Percentiles rank a stretch among this genome's conserved stretches.
Conservation (phyloP, 2,329 filamentous ascomycete species). For the Epichloe glyceriae region DNA sequence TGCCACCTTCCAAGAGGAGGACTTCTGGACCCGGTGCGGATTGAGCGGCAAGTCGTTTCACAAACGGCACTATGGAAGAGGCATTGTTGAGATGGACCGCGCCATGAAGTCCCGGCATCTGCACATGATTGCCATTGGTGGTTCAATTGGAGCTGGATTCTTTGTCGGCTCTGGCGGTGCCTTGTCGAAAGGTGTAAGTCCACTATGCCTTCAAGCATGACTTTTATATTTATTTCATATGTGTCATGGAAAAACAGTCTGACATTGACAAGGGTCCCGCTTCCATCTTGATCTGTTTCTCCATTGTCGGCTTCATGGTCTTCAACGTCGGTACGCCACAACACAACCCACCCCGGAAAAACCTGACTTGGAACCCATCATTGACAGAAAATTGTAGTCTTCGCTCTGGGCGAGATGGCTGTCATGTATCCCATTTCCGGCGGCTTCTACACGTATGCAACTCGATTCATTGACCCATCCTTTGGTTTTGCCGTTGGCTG, state of each 20-base stretch:
- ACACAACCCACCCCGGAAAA: background rate
- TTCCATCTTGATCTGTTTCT: constrained; percentile 35
- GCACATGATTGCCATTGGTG: constrained; percentile 51
- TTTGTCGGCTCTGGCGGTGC: constrained; percentile 47
- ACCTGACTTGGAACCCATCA: background rate
- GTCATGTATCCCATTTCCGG: constrained; percentile 50
- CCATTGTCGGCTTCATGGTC: constrained; percentile 46
- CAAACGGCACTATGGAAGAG: constrained; percentile 18
- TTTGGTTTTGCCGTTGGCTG: constrained; percentile 43
- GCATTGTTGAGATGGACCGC: constrained; percentile 26
- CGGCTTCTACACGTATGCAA: constrained; percentile 49
- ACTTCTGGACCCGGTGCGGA: constrained; percentile 23
- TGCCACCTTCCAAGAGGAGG: constrained; percentile 14
- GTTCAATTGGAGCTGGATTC: constrained; percentile 49
- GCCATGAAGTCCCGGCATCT: constrained; percentile 44
- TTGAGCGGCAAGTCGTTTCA: constrained; percentile 24
- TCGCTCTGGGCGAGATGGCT: constrained; percentile 47
- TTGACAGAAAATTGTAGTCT: constrained; percentile 24
- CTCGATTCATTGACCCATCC: constrained; percentile 48
- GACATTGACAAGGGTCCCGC: constrained; percentile 20
- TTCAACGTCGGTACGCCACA: constrained; percentile 13
- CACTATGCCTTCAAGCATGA: background rate
- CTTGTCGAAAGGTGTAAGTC: constrained; percentile 35
- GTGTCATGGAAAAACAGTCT: background rate
- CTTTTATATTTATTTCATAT: background rate